Evolutionary conservation across 2,329 filamentous ascomycete genomes (phyloP), one percentile per base, ranked within the genome.

Genomic region (Colletotrichum sp.): DNA sequence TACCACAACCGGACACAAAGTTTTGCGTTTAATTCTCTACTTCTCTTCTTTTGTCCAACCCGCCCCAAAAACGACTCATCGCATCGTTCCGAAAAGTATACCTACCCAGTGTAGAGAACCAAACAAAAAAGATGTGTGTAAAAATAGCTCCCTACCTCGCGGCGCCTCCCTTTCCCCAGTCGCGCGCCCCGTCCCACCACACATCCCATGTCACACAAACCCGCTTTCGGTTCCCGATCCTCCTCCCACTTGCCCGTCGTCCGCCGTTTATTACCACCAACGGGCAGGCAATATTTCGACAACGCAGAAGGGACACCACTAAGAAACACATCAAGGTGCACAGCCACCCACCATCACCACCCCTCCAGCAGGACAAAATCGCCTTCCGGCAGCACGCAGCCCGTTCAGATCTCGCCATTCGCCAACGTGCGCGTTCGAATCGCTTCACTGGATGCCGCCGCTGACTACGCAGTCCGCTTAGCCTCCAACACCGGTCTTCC

Each of bases 101-200:
- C 39, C 39, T 43, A 6, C 2, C 36, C 9, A 18, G 26, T 26
- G 26, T 26, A 26, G 39, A 12, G 18, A n/a, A n/a, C 39, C 9
- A 43, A 43, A 43, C 36, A 10, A 43, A 66, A 48, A 24, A 24
- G 36, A 28, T 28, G 26, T 24, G 36, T 59, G 57, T 75, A 75
- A 75, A 73, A 75, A 75, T 75, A 68, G 63, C 67, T 67, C 4
- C 15, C 18, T 26, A 39, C 30, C 24, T n/a, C 26, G 70, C 69
- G 57, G 73, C 69, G 55, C 73, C 73, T 72, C 64, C 63, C 73
- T 72, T 59, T 73, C 64, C 70, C 70, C 73, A 59, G 67, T 63
- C 34, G 64, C 57, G 63, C 70, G 55, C 64, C 26, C 55, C 52
- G 61, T 60, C 61, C 61, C 61, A 68, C 61, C 61, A 68, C 70